Evolutionary conservation across 169 alveolate genomes (phyloP).

Genomic region (Eimeria acervulina): DNA sequence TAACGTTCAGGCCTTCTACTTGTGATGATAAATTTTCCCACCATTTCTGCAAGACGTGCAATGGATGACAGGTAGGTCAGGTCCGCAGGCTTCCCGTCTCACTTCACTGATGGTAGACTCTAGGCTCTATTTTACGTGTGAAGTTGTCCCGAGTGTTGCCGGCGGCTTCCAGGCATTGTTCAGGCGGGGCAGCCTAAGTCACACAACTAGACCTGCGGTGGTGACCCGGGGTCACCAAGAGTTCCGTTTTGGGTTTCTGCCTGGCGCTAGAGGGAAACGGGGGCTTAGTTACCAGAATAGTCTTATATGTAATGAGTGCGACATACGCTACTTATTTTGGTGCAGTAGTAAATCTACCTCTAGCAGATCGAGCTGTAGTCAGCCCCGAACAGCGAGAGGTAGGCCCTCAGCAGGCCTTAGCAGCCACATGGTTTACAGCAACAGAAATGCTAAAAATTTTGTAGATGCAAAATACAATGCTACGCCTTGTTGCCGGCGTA

Average conservation of each 20-base stretch:
- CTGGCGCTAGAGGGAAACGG: background rate
- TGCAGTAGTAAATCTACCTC: slow-evolving; percentile 6
- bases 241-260: background rate
- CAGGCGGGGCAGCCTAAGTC: slow-evolving; percentile 8
- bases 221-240: slow-evolving; percentile 40
- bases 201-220: slow-evolving; percentile 29
- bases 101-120: background rate
- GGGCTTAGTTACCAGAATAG: background rate
- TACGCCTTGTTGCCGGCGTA: background rate
- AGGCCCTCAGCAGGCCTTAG: background rate
- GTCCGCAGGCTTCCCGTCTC: slow-evolving; percentile 17
- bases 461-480: background rate
- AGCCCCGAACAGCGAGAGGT: slow-evolving; percentile 36
- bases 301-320: background rate
- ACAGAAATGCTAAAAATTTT: background rate
- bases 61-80: background rate
- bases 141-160: background rate
- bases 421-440: background rate
- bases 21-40: slow-evolving; percentile 20
- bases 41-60: slow-evolving; percentile 47
- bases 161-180: background rate
- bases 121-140: background rate
- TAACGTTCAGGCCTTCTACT: background rate
- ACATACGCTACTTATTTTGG: background rate
- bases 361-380: slow-evolving; percentile 47